phyloP scores from a whole-genome alignment of 768 basidiomycete genomes.

The Lactarius evosmus region DNA sequence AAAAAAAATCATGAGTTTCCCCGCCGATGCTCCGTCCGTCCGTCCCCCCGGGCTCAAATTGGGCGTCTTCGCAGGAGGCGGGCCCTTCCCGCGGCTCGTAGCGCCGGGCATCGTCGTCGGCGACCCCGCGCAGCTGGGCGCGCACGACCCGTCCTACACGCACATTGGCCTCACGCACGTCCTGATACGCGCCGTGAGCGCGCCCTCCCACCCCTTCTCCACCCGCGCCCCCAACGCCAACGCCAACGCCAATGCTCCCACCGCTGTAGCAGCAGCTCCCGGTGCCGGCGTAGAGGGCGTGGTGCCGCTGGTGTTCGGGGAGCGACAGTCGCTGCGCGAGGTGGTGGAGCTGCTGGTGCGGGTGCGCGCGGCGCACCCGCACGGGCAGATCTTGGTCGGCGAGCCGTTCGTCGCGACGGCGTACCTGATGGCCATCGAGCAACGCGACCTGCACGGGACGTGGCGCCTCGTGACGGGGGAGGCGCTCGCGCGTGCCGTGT shows the following conservation, averaged over 20 bases:
- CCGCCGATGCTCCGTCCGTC: conserved; percentile 4
- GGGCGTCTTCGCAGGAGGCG: conserved; percentile 15
- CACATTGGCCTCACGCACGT: conserved; percentile 17
- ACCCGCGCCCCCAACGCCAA: neutral
- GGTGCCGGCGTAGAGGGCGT: neutral
- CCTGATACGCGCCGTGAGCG: neutral
- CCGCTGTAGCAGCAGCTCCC: too few relatives aligned
- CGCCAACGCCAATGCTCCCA: too few relatives aligned
- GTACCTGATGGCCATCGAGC: conserved; percentile 12
- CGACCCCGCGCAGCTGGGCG: neutral
- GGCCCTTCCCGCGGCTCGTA: conserved; percentile 17
- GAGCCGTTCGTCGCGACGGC: conserved; percentile 19
- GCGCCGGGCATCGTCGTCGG: conserved; percentile 14
- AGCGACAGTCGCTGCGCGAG: conserved; percentile 8
- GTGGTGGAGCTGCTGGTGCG: conserved; percentile 13
- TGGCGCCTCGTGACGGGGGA: conserved; percentile 18
- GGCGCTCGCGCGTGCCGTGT: neutral
- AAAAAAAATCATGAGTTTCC: conserved; percentile 21
- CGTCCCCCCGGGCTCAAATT: conserved; percentile 10
- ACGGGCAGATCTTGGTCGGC: neutral
- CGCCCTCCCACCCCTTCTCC: neutral
- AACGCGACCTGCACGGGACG: neutral
- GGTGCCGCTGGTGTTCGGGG: neutral
- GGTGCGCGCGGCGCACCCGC: neutral
- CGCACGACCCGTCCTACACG: neutral